These are phyloP conservation scores for Magnusiomyces suaveolens DNA, from an alignment of 1,139 yeast genomes.

Conservation along the genomic window DNA sequence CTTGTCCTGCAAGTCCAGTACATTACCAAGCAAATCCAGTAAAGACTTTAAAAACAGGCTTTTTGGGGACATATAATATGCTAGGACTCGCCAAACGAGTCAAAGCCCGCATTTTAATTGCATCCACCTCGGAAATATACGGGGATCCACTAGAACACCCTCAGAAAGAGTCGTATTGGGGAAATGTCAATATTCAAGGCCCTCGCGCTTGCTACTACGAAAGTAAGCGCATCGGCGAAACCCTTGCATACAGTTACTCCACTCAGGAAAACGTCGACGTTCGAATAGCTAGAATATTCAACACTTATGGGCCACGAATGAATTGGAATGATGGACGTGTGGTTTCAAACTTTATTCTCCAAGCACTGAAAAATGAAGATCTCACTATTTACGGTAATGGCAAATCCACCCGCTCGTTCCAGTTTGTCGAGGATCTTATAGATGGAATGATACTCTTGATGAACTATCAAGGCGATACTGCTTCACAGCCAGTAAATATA, in stretches of 20 bases:
- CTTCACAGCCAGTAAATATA: conserved; percentile 21
- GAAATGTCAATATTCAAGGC: conserved; percentile 23
- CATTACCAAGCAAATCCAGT: conserved; percentile 25
- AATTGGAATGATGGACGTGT: conserved; percentile 27
- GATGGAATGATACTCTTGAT: conserved; percentile 22
- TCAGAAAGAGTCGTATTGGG: conserved; percentile 24
- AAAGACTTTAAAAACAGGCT: conserved; percentile 24
- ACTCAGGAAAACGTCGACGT: conserved; percentile 24
- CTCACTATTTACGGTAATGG: conserved; percentile 25
- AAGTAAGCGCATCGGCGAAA: conserved; percentile 25
- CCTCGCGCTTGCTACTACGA: conserved; percentile 26
- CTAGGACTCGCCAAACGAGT: conserved; percentile 25
- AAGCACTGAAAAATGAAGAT: conserved; percentile 22
- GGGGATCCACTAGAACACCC: conserved; percentile 27
- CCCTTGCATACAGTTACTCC: conserved; percentile 22
- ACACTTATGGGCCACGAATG: conserved; percentile 26
- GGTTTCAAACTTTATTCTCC: conserved; percentile 25
- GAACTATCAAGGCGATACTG: conserved; percentile 17
- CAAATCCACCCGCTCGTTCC: conserved; percentile 23
- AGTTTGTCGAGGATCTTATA: conserved; percentile 23
- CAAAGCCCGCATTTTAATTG: conserved; percentile 22
- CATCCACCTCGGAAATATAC: conserved; percentile 24
- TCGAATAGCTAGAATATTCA: conserved; percentile 24
- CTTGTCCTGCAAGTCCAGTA: conserved; percentile 25
- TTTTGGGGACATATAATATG: conserved; percentile 25